Evolutionary conservation across 1,284 basidiomycete genomes (phyloP).

Genomic region (Exobasidium rhododendri): DNA sequence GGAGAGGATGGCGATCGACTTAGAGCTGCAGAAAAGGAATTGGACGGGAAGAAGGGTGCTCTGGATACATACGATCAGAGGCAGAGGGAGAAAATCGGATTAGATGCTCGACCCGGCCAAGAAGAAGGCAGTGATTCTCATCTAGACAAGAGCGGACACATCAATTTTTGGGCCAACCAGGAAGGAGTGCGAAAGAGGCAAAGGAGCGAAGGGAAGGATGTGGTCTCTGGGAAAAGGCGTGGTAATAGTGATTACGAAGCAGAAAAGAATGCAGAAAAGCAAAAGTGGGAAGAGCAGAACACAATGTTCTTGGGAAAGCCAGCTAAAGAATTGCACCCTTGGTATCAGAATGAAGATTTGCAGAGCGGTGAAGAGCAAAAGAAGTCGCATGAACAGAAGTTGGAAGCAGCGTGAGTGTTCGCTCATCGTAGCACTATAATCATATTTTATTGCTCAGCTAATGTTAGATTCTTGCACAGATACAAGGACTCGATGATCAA

Average conservation of each 20-base stretch:
- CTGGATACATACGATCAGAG: slow-evolving; percentile 9
- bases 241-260: slow-evolving; percentile 2
- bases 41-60: slow-evolving; percentile 10
- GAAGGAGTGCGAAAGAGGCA: slow-evolving; percentile 36
- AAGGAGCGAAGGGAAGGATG: slow-evolving; percentile 5
- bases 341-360: slow-evolving; percentile 34
- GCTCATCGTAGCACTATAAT: no score
- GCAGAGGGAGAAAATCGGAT: background rate
- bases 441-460: no score
- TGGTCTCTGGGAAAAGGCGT: background rate
- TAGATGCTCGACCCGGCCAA: background rate
- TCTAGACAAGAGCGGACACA: slow-evolving; percentile 16
- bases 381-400: slow-evolving; percentile 33
- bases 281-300: background rate
- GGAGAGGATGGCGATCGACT: background rate
- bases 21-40: slow-evolving; percentile 10
- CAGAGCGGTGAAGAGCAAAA: slow-evolving; percentile 29
- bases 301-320: background rate
- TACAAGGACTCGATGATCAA: slow-evolving; percentile 34
- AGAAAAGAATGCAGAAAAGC: background rate
- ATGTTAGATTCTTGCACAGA: no score
- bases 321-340: slow-evolving; percentile 34
- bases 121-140: background rate
- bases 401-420: slow-evolving; percentile 24
- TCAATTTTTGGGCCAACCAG: slow-evolving; percentile 38